Evolutionary conservation across 2,329 filamentous ascomycete genomes (phyloP).

Genomic region (Fusarium clavum): DNA sequence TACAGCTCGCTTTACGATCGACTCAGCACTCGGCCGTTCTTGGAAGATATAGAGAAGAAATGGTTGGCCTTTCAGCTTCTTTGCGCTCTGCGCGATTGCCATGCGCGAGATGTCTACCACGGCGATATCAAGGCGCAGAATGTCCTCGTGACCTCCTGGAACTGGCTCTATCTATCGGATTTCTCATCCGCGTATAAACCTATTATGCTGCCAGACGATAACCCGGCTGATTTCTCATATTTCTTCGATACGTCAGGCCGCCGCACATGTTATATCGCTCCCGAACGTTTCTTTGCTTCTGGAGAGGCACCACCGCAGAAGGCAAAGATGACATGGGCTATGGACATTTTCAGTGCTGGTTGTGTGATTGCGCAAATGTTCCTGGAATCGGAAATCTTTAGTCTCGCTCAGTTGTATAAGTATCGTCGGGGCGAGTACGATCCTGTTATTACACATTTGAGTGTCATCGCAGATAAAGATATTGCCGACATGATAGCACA

Average conservation of each 20-base stretch:
- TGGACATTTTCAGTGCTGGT: slow-evolving; percentile 98
- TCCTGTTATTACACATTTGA: slow-evolving; percentile 81
- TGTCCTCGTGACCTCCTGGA: slow-evolving; percentile 96
- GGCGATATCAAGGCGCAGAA: slow-evolving; percentile 99
- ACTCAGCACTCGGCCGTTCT: slow-evolving; percentile 93
- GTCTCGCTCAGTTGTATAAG: slow-evolving; percentile 93
- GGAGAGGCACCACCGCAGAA: slow-evolving; percentile 72
- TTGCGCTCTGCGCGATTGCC: slow-evolving; percentile 91
- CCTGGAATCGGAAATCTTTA: slow-evolving; percentile 95
- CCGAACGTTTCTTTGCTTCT: slow-evolving; percentile 85
- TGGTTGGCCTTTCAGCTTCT: slow-evolving; percentile 97
- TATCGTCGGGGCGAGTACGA: slow-evolving; percentile 95
- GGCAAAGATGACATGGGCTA: slow-evolving; percentile 82
- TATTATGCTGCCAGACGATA: slow-evolving; percentile 92
- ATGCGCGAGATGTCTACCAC: slow-evolving; percentile 89
- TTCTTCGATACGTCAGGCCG: slow-evolving; percentile 95
- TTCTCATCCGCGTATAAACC: slow-evolving; percentile 97
- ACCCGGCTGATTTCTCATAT: slow-evolving; percentile 96
- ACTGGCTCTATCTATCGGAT: slow-evolving; percentile 98
- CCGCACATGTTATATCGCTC: slow-evolving; percentile 93
- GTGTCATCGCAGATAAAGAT: slow-evolving; percentile 87
- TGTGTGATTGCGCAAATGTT: slow-evolving; percentile 98
- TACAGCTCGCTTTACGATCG: slow-evolving; percentile 98
- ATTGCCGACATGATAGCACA: slow-evolving; percentile 90
- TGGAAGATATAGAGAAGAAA: slow-evolving; percentile 98